phyloP scores from a whole-genome alignment of 441 rosid genomes.

The Populus tomentosa region DNA sequence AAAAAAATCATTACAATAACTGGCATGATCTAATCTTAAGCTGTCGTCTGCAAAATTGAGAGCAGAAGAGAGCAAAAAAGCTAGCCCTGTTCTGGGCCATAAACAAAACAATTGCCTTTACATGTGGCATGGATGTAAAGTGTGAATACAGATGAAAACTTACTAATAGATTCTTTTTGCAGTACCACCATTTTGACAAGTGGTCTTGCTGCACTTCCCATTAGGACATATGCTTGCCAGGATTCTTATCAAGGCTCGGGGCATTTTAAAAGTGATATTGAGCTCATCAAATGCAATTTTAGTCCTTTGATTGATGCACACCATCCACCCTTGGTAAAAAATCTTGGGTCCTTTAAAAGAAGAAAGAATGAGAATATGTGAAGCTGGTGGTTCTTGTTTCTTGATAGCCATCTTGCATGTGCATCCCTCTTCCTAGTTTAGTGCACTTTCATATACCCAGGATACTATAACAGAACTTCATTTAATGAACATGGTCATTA shows the following conservation, averaged over 20 bases:
- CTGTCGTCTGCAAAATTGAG: background rate
- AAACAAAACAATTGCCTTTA: background rate
- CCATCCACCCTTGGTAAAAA: background rate
- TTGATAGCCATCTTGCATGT: background rate
- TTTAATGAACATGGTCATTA: too few species aligned
- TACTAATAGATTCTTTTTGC: constrained; percentile 20
- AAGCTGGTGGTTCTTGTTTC: background rate
- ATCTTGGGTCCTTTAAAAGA: background rate
- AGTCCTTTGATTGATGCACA: background rate
- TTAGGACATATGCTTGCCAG: background rate
- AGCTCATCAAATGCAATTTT: background rate
- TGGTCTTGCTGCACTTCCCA: constrained; percentile 1
- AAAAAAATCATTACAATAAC: background rate
- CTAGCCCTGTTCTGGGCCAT: background rate
- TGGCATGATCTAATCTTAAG: background rate
- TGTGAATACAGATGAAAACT: background rate
- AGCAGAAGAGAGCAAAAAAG: background rate
- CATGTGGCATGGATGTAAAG: background rate
- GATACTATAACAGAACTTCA: too few species aligned
- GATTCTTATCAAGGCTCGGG: constrained; percentile 8
- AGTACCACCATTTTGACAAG: background rate
- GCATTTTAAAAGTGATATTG: background rate
- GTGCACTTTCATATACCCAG: too few species aligned
- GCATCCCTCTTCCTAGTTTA: background rate
- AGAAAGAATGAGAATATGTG: background rate